Base-by-base conservation (phyloP, 2,329 filamentous ascomycete genomes). In the Didymella arachidicola region DNA sequence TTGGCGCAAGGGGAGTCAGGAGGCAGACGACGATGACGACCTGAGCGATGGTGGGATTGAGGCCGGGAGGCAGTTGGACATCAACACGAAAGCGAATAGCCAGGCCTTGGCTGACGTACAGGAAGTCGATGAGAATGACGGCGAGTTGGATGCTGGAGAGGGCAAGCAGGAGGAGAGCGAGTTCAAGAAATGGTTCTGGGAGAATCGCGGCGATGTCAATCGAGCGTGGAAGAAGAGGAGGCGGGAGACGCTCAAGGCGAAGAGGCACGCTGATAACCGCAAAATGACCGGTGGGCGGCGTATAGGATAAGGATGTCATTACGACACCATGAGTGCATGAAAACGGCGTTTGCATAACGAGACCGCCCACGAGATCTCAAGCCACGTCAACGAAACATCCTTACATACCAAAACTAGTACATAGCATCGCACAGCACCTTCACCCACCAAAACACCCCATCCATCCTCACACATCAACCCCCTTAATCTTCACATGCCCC, bases 161-260 rank as follows among this genome's bases (percentile, higher is more conserved):
- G 65, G 68, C 1, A 69, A 75, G 45, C 75, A 78, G 39, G 75
- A 77, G 6, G 83, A 87, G 60, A 86, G 82, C 53, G 85, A 86
- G 34, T 88, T 88, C 66, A 75, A 80, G 6, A 86, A 87, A 68
- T 86, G 84, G 81, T 89, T 89, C 69, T 89, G 79, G 72, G 80
- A 82, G 62, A 78, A 82, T 45, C 71, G 81, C 3, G 81, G 81
- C 4, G 79, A 81, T 48, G 71, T 79, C 45, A 83, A 83, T 57
- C 67, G 80, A 2, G 77, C 77, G 43, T 83, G 81, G 81, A 83
- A 83, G 75, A 85, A 82, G 75, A 77, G 84, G 62, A 78, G 85
- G 59, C 77, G 86, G 53, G 86, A 88, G 61, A 84, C 82, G 45
- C 79, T 84, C 59, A 89, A 89, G 78, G 80, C 83, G 59, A 82